Conservation (phyloP, 306 rosid species). For the Quercus bicolor region DNA sequence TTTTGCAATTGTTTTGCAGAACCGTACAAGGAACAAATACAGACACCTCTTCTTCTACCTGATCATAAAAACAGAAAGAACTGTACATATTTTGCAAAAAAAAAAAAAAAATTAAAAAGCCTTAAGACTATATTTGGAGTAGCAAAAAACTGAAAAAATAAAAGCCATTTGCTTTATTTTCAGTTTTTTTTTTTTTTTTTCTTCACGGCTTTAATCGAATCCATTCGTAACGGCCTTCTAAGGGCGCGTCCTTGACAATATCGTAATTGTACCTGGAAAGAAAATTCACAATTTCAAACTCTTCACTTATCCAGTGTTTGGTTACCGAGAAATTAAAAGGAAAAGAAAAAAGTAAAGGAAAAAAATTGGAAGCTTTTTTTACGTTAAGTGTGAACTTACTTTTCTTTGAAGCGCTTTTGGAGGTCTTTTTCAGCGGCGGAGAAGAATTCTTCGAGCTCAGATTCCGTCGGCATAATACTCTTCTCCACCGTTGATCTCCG, state of each 20-base stretch:
- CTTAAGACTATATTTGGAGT: constrained; percentile 29
- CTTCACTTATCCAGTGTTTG: neutral
- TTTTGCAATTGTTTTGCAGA: constrained; percentile 31
- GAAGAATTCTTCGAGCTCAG: constrained; percentile 81
- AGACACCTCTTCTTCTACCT: constrained; percentile 10
- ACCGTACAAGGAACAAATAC: constrained; percentile 42
- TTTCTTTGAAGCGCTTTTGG: constrained; percentile 50
- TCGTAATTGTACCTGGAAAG: constrained; percentile 79
- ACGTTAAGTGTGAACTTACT: constrained; percentile 38
- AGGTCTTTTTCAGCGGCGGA: constrained; percentile 58
- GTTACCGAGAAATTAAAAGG: constrained; percentile 9
- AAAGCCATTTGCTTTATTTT: too few species aligned
- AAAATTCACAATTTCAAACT: constrained; percentile 4
- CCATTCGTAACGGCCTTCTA: constrained; percentile 96
- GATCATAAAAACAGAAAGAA: neutral
- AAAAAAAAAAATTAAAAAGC: neutral
- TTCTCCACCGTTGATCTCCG: constrained; percentile 28
- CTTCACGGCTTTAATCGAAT: constrained; percentile 60
- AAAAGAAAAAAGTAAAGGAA: neutral
- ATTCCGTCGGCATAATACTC: constrained; percentile 53
- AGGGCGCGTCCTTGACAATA: constrained; percentile 59
- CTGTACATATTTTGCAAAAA: constrained; percentile 37
- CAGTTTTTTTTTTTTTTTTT: constrained; percentile 2
- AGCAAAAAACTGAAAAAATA: neutral
- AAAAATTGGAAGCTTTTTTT: too few species aligned